Percentiles rank a stretch among this genome's conserved stretches.
Conservation (phyloP, 169 alveolate species). For the Pseudocohnilembus persalinus region DNA sequence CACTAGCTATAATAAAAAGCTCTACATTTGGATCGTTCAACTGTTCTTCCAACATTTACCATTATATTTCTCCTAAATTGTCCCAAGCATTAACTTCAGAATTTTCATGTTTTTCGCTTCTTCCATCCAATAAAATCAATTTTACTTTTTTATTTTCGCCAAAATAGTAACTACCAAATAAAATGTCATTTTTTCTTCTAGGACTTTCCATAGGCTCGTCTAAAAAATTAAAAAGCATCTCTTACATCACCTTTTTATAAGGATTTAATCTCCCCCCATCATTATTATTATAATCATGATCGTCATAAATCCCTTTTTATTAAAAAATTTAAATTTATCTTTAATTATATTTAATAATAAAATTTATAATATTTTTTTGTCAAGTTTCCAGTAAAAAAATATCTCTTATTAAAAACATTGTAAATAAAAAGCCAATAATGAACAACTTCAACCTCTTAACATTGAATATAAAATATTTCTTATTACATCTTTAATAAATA, state of each 20-base stretch:
- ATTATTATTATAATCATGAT: conserved; percentile 74
- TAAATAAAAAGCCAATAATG: no score
- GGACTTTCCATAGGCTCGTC: conserved; percentile 62
- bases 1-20: conserved; percentile 61
- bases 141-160: conserved; percentile 48
- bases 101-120: conserved; percentile 57
- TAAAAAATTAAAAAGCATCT: conserved; percentile 65
- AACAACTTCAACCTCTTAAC: no score
- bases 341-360: no score
- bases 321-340: no score
- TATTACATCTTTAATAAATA: no score
- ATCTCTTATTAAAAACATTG: no score
- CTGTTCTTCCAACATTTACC: conserved; percentile 72
- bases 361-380: no score
- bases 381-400: no score
- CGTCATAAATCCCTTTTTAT: conserved; percentile 77
- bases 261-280: conserved; percentile 59
- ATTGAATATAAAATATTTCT: no score
- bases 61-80: conserved; percentile 61
- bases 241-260: conserved; percentile 46
- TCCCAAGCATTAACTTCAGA: conserved; percentile 38
- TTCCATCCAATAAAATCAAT: conserved; percentile 73
- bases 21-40: conserved; percentile 56
- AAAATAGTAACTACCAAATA: conserved; percentile 59
- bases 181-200: conserved; percentile 48